Evolutionary conservation across 257 asterid species (phyloP).

Genomic region (Rubia yunnanensis): DNA sequence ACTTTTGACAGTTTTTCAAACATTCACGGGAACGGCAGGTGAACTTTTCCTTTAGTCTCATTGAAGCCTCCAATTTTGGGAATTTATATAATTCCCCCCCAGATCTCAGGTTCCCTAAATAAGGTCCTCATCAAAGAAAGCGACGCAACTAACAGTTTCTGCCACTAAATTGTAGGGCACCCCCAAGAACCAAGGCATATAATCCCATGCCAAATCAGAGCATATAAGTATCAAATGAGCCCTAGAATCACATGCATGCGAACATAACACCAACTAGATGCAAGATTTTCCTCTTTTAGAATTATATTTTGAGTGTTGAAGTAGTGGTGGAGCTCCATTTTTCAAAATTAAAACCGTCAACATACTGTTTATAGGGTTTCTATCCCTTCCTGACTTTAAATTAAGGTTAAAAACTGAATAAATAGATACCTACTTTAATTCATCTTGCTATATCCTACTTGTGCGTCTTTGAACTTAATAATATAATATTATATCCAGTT

Average conservation of each 20-base stretch:
- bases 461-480: no score
- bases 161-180: slow-evolving; percentile 2
- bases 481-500: no score
- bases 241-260: slow-evolving; percentile 6
- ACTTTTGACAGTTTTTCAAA: not conserved
- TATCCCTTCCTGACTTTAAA: no score
- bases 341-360: no score
- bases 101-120: not conserved
- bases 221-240: not conserved
- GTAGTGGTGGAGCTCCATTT: not conserved
- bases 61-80: not conserved
- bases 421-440: no score
- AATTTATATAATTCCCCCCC: slow-evolving; percentile 1
- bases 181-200: not conserved
- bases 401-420: no score
- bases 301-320: not conserved
- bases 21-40: slow-evolving; percentile 18
- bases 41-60: slow-evolving; percentile 3
- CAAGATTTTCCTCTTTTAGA: not conserved
- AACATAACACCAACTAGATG: not conserved
- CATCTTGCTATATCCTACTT: no score
- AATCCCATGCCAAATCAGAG: not conserved
- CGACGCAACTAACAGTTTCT: not conserved
- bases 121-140: slow-evolving; percentile 3
- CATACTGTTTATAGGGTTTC: no score